These are phyloP conservation scores for Saussurea involucrata DNA, from an alignment of 129 eudicot species.

Conservation along the genomic window DNA sequence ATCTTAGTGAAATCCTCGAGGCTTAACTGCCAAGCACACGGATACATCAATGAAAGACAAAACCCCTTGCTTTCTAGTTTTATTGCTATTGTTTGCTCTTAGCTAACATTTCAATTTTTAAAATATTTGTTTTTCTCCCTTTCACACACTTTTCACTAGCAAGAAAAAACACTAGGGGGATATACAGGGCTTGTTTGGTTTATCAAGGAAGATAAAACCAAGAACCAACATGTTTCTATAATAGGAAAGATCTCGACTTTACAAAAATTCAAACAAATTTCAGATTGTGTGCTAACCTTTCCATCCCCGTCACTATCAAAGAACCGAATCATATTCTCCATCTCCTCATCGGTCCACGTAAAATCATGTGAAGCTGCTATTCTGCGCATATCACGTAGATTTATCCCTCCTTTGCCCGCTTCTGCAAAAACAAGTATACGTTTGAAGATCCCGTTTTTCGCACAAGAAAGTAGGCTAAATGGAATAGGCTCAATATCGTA, in stretches of 20 bases:
- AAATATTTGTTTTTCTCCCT: not conserved
- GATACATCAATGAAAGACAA: not conserved
- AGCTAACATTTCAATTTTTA: not conserved
- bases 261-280: not conserved
- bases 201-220: not conserved
- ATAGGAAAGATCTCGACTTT: not conserved
- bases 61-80: not conserved
- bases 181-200: not conserved
- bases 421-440: constrained; percentile 40
- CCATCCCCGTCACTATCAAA: constrained; percentile 85
- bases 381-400: constrained; percentile 57
- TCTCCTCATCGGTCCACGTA: constrained; percentile 81
- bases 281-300: constrained; percentile 52
- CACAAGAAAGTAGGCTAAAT: not conserved
- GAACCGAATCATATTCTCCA: constrained; percentile 64
- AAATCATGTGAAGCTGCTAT: constrained; percentile 87
- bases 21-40: constrained; percentile 52
- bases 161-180: not conserved
- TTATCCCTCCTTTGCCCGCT: constrained; percentile 69
- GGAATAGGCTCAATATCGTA: too few species aligned
- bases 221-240: not conserved
- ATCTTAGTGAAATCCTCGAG: constrained; percentile 81
- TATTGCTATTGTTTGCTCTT: not conserved
- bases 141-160: not conserved
- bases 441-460: not conserved